Percentiles rank a stretch among this genome's conserved stretches.
phyloP scores from a whole-genome alignment of 257 asterid genomes.

The Pogostemon cablin region DNA sequence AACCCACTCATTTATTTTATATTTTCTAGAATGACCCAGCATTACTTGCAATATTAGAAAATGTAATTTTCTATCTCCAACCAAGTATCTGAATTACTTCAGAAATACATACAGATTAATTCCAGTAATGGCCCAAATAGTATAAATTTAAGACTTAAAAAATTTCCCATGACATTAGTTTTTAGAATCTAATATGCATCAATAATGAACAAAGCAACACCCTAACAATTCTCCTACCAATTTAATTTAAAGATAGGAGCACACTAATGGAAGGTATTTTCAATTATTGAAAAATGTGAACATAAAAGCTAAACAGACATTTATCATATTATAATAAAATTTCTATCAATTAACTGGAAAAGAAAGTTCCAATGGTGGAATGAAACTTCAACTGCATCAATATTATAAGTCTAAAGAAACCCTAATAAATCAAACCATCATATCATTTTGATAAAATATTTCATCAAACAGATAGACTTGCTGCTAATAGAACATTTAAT shows the following conservation, averaged over 20 bases:
- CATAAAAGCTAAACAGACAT: slow-evolving; percentile 2
- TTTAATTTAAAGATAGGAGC: too few species aligned
- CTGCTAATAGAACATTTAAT: too few species aligned
- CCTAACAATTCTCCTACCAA: neutral
- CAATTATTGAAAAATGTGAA: neutral
- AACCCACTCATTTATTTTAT: neutral
- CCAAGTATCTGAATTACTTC: neutral
- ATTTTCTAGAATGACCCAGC: neutral
- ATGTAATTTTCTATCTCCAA: neutral
- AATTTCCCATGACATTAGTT: neutral
- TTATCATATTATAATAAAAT: neutral
- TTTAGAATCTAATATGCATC: slow-evolving; percentile 14
- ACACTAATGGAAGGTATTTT: neutral
- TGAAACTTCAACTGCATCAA: neutral
- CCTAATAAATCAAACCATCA: neutral
- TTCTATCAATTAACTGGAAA: slow-evolving; percentile 5
- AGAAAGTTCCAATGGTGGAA: neutral
- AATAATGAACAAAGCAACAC: neutral
- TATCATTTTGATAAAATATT: slow-evolving; percentile 13
- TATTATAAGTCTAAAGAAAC: neutral
- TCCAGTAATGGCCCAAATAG: neutral
- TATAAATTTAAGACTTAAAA: slow-evolving; percentile 7
- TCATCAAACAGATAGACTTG: slow-evolving; percentile 30
- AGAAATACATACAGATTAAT: neutral
- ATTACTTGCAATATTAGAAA: neutral